A percentile compares a stretch with the other conserved stretches of the same genome.
phyloP scores from a whole-genome alignment of 2,329 filamentous ascomycete species.

The Botryotinia convoluta region DNA sequence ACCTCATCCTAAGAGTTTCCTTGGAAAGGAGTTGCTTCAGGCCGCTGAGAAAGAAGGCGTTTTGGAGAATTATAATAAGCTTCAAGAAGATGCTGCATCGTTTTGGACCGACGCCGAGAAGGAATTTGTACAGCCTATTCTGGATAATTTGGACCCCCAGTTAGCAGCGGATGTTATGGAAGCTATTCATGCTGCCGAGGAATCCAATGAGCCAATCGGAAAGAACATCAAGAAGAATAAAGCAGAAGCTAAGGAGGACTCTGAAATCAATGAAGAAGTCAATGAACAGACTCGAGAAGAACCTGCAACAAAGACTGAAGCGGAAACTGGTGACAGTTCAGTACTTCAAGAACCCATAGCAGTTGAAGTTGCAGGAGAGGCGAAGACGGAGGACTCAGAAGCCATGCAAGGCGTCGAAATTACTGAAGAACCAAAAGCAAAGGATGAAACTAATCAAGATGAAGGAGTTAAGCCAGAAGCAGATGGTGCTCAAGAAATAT shows the following conservation, averaged over 20 bases:
- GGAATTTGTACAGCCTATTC: constrained; percentile 70
- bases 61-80: constrained; percentile 62
- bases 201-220: constrained; percentile 25
- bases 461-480: constrained; percentile 6
- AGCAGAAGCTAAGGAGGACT: constrained; percentile 6
- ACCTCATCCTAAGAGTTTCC: constrained; percentile 81
- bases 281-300: constrained; percentile 11
- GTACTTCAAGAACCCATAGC: neutral
- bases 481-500: constrained; percentile 21
- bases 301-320: neutral
- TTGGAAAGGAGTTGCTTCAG: constrained; percentile 81
- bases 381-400: neutral
- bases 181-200: constrained; percentile 50
- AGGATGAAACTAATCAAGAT: neutral
- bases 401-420: constrained; percentile 8
- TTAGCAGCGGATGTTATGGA: constrained; percentile 61
- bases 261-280: neutral
- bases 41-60: constrained; percentile 71
- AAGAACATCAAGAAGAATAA: constrained; percentile 15
- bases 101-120: constrained; percentile 86
- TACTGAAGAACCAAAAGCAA: neutral
- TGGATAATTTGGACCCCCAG: constrained; percentile 61
- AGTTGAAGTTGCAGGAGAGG: neutral
- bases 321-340: neutral
- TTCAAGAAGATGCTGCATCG: constrained; percentile 72